Evolutionary conservation across 2,329 filamentous ascomycete genomes (phyloP), one percentile per base, ranked within the genome.

Genomic region (Anisogramma anomala): DNA sequence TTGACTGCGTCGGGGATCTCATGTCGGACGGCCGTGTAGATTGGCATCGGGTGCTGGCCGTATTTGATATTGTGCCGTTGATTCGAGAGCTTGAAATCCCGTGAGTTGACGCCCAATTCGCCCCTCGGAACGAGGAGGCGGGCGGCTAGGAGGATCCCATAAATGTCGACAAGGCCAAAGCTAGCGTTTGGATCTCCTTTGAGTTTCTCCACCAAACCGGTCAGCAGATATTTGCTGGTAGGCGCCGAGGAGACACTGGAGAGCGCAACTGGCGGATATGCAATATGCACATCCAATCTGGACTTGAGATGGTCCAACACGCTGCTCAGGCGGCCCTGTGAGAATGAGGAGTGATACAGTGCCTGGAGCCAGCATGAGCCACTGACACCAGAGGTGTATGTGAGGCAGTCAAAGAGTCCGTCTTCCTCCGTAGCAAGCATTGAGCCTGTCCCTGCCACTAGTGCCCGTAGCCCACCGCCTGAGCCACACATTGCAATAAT

Each of bases 331-430:
- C 74, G 77, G 41, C 79, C 75, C 13, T 71, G 68, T 0, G 81
- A 72, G 42, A 96, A 71, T 1, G 85, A 84, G 0, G 85, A 89
- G 55, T 91, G 79, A 56, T 84, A 94, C 3, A 98, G 69, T 0
- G 84, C 71, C 58, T 96, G 89, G 5, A 96, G 70, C 91, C 91
- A 98, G 59, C 91, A 96, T 49, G 84, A 93, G 0, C 91, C 91
- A 56, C 87, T 95, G 36, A 98, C 91, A 1, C 91, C 91, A 4
- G 89, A 86, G 0, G 87, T 94, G 55, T 98, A 98, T 1, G 88
- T 96, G 9, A 85, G 74, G 57, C 91, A 96, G 60, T 95, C 88
- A 57, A 94, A 93, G 0, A 98, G 67, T 0, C 91, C 91, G 43
- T 84, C 82, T 57, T 95, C 83, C 45, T 86, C 77, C 0, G 86